These are phyloP conservation scores for Umbilicus rupestris DNA, from an alignment of 164 flowering plant genomes.

Conservation along the genomic window DNA sequence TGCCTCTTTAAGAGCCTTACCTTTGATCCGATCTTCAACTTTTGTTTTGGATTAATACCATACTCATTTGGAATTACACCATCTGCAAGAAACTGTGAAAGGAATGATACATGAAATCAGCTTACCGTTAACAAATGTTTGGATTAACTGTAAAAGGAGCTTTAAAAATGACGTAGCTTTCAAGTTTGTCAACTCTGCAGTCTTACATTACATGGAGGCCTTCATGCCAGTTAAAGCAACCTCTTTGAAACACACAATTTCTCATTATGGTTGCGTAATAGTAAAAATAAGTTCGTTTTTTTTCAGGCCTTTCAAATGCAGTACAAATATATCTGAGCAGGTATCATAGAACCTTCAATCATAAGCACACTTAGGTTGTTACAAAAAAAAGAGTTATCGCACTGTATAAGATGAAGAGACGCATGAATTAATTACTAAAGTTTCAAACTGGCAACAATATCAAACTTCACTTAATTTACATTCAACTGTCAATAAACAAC, in stretches of 20 bases:
- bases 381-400: not conserved
- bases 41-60: conserved; percentile 90
- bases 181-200: not conserved
- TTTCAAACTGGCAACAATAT: too few species aligned
- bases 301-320: too few species aligned
- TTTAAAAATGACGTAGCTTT: not conserved
- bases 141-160: not conserved
- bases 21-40: conserved; percentile 94
- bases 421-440: too few species aligned
- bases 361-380: not conserved
- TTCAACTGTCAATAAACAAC: not conserved
- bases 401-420: not conserved
- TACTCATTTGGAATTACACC: conserved; percentile 99
- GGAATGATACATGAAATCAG: conserved; percentile 9
- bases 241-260: too few species aligned
- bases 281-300: too few species aligned
- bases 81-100: conserved; percentile 86
- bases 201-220: not conserved
- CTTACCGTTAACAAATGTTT: not conserved
- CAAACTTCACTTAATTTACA: too few species aligned
- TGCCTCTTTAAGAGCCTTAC: conserved; percentile 23
- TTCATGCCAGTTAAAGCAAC: not conserved
- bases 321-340: not conserved
- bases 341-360: not conserved
- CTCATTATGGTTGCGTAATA: too few species aligned